phyloP scores from a whole-genome alignment of 2,329 filamentous ascomycete species.

The Apiospora koreana region DNA sequence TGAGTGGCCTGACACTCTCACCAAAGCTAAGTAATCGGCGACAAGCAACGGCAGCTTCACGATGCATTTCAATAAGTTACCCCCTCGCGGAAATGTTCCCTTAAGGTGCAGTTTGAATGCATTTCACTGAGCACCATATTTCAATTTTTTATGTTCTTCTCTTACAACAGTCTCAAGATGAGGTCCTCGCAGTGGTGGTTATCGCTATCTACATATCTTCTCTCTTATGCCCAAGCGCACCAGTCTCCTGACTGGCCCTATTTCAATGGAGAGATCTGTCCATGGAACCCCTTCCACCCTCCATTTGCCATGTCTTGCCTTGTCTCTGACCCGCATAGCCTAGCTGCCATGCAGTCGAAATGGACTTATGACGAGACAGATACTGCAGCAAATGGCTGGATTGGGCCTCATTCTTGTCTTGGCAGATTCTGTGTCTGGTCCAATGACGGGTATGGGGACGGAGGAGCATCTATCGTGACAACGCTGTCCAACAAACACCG shows the following conservation, averaged over 20 bases:
- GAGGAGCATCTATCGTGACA: slow-evolving; percentile 11
- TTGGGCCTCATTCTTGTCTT: slow-evolving; percentile 11
- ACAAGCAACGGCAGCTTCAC: background rate
- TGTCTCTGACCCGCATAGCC: background rate
- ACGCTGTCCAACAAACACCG: slow-evolving; percentile 1
- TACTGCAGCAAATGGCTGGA: background rate
- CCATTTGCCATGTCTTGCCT: background rate
- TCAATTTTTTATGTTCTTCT: too few relatives aligned
- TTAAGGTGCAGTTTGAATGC: background rate
- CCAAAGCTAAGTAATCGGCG: background rate
- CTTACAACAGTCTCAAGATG: background rate
- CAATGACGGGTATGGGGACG: background rate
- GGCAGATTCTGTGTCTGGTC: slow-evolving; percentile 17
- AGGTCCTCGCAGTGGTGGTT: background rate
- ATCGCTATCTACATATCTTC: background rate
- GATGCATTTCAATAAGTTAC: background rate
- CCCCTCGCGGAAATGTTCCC: too few relatives aligned
- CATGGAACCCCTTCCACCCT: background rate
- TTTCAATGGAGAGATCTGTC: background rate
- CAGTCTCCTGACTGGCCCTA: background rate
- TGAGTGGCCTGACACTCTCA: background rate
- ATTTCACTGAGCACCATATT: background rate
- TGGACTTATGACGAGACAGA: background rate
- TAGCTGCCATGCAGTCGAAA: background rate
- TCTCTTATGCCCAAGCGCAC: background rate